Evolutionary conservation across 768 basidiomycete genomes (phyloP).

Genomic region (Mycena epipterygia): DNA sequence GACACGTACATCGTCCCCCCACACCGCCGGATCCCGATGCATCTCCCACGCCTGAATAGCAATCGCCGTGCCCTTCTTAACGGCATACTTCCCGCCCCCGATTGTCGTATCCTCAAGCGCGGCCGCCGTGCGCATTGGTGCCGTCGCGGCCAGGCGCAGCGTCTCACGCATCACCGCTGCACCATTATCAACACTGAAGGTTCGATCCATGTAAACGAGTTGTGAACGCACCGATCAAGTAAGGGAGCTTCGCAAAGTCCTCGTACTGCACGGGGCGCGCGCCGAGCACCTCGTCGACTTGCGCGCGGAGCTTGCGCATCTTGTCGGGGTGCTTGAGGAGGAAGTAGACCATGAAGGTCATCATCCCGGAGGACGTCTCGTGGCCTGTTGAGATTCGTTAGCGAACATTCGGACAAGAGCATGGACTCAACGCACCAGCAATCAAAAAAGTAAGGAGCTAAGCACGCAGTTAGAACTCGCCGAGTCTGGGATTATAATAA

Average conservation of each 20-base stretch:
- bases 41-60: constrained; percentile 45
- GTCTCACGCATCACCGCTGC: constrained; percentile 56
- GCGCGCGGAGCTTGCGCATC: constrained; percentile 59
- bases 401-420: too few relatives aligned
- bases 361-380: constrained; percentile 50
- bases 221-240: constrained; percentile 50
- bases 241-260: constrained; percentile 59
- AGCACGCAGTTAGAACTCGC: background rate
- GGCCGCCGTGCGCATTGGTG: constrained; percentile 49
- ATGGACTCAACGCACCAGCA: constrained; percentile 57
- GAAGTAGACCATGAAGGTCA: constrained; percentile 59
- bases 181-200: background rate
- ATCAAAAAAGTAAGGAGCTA: constrained; percentile 65
- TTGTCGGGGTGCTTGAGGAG: constrained; percentile 59
- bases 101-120: constrained; percentile 54
- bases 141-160: constrained; percentile 55
- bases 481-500: background rate
- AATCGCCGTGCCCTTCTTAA: constrained; percentile 48
- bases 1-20: constrained; percentile 62
- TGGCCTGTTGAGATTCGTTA: constrained; percentile 35
- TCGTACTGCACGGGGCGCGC: constrained; percentile 52
- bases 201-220: background rate
- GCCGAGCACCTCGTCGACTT: constrained; percentile 62
- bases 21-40: constrained; percentile 59
- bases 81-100: constrained; percentile 55